Evolutionary conservation across 345 rosid genomes (phyloP).

Genomic region (Kandelia obovata): DNA sequence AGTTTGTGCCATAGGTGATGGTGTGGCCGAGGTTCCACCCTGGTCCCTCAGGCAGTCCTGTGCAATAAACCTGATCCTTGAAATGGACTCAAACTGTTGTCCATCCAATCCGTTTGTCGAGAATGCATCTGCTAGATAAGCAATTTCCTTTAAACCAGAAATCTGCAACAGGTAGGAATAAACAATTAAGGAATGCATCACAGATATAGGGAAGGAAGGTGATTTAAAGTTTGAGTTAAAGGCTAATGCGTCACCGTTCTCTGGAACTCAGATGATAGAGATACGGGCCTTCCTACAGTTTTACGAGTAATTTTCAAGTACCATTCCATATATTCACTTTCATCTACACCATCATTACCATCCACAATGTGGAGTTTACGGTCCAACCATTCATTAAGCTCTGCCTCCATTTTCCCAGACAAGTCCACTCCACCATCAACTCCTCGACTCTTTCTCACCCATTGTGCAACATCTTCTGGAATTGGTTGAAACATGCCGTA

Average conservation of each 20-base stretch:
- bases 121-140: slow-evolving; percentile 29
- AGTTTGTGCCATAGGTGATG: slow-evolving; percentile 15
- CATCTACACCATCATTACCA: slow-evolving; percentile 61
- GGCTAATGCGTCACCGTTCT: slow-evolving; percentile 19
- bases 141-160: slow-evolving; percentile 29
- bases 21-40: slow-evolving; percentile 18
- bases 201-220: background rate
- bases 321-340: slow-evolving; percentile 79
- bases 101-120: slow-evolving; percentile 29
- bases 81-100: slow-evolving; percentile 32
- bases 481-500: slow-evolving; percentile 69
- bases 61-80: slow-evolving; percentile 33
- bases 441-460: slow-evolving; percentile 96
- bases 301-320: slow-evolving; percentile 71
- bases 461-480: slow-evolving; percentile 76
- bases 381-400: slow-evolving; percentile 83
- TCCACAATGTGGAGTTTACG: slow-evolving; percentile 58
- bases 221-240: background rate
- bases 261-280: slow-evolving; percentile 35
- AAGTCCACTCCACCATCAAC: slow-evolving; percentile 97
- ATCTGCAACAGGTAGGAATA: slow-evolving; percentile 13
- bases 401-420: slow-evolving; percentile 83
- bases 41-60: slow-evolving; percentile 37
- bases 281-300: slow-evolving; percentile 33
- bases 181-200: slow-evolving; percentile 4